These are phyloP conservation scores for Picochlorum sp. DNA, from an alignment of 139 green algal genomes.

Conservation along the genomic window DNA sequence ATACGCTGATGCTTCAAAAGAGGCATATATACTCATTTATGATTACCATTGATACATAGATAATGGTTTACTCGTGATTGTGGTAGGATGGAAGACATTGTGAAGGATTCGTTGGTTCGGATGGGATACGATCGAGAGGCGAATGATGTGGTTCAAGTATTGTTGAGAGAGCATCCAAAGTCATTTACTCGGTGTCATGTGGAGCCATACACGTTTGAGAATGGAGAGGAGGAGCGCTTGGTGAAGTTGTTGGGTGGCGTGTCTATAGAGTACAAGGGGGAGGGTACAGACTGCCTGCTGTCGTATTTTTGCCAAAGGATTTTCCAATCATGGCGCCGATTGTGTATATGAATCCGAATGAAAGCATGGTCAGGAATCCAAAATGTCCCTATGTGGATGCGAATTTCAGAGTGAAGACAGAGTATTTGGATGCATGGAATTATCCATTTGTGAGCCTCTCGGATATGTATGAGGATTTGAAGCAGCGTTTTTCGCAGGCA, in stretches of 20 bases:
- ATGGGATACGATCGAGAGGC: background rate
- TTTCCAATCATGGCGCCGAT: constrained; percentile 1
- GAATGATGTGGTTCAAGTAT: background rate
- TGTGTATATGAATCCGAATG: constrained; percentile 6
- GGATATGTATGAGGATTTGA: background rate
- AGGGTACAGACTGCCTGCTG: constrained; percentile 3
- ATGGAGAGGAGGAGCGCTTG: background rate
- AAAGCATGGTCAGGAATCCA: background rate
- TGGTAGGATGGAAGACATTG: too few species aligned
- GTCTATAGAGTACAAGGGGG: background rate
- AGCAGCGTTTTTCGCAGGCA: background rate
- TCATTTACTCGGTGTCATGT: background rate
- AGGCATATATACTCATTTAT: too few species aligned
- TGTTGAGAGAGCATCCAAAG: background rate
- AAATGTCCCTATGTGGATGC: background rate
- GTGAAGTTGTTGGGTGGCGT: constrained; percentile 4
- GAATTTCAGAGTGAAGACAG: background rate
- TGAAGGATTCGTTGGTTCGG: background rate
- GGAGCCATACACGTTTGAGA: background rate
- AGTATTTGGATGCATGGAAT: background rate
- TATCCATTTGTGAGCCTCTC: background rate
- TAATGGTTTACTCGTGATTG: too few species aligned
- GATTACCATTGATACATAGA: too few species aligned
- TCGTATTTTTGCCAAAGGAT: background rate
- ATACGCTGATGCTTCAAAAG: too few species aligned